A percentile compares a stretch with the other conserved stretches of the same genome.
phyloP scores from a whole-genome alignment of 371 early-diverging fungal species.

The Fennellomyces sp. region DNA sequence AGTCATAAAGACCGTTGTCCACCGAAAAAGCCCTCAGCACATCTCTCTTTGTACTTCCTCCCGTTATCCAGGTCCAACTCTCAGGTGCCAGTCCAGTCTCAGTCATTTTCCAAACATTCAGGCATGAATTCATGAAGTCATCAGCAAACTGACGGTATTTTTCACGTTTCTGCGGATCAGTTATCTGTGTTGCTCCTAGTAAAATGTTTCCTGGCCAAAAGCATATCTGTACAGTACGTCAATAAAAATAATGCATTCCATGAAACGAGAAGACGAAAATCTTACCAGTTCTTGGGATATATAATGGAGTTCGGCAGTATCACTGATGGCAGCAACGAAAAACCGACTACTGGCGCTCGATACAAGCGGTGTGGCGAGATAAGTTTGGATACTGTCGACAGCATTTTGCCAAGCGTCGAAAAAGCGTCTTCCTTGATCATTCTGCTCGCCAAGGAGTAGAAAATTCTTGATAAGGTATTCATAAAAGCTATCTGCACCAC shows the following conservation, averaged over 20 bases:
- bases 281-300: conserved; percentile 36
- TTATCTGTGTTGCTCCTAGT: conserved; percentile 24
- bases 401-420: conserved; percentile 32
- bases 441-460: conserved; percentile 49
- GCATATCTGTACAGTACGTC: conserved; percentile 36
- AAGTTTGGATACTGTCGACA: conserved; percentile 41
- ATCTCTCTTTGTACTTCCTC: conserved; percentile 3
- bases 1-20: conserved; percentile 30
- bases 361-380: conserved; percentile 34
- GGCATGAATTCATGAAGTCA: conserved; percentile 30
- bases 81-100: conserved; percentile 37
- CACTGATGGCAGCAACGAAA: conserved; percentile 32
- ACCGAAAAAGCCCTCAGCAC: conserved; percentile 14
- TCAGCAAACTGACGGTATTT: conserved; percentile 24
- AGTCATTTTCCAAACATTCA: conserved; percentile 29
- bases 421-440: conserved; percentile 31
- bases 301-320: conserved; percentile 14
- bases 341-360: conserved; percentile 16
- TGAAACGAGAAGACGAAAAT: no score
- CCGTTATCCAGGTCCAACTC: conserved; percentile 31
- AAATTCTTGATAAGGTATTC: conserved; percentile 77
- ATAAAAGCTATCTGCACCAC: conserved; percentile 88
- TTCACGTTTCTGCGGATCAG: conserved; percentile 5
- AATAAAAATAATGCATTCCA: no score
- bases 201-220: conserved; percentile 47